Percentiles rank a stretch among this genome's conserved stretches.
Evolutionary conservation across 1,284 basidiomycete species (phyloP).

Genomic region (Tausonia pullulans): DNA sequence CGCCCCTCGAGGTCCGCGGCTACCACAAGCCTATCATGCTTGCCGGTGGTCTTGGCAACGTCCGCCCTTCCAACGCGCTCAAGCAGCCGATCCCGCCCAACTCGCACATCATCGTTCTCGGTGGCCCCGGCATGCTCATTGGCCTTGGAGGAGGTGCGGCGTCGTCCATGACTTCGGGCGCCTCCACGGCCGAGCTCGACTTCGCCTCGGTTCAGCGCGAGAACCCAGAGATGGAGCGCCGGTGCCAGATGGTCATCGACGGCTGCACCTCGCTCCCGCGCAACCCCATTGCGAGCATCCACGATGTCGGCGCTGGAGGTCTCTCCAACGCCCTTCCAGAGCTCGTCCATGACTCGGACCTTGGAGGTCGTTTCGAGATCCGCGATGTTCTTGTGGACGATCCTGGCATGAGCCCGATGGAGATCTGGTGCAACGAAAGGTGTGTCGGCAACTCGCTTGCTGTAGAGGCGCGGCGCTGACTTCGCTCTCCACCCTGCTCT

Average conservation of each 20-base stretch:
- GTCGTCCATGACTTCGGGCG: conserved; percentile 79
- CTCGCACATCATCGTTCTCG: conserved; percentile 85
- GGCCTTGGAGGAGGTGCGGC: conserved; percentile 94
- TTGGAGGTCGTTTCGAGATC: conserved; percentile 92
- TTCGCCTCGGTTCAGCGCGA: conserved; percentile 96
- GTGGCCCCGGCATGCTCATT: conserved; percentile 93
- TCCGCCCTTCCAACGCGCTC: conserved; percentile 64
- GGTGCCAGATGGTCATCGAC: conserved; percentile 96
- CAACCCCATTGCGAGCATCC: conserved; percentile 89
- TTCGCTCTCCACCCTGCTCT: neutral
- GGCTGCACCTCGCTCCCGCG: conserved; percentile 58
- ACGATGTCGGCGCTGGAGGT: conserved; percentile 96
- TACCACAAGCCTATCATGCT: conserved; percentile 99
- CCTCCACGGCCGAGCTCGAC: conserved; percentile 81
- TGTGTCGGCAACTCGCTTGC: neutral
- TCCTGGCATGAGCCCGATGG: conserved; percentile 92
- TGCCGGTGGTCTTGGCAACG: conserved; percentile 90
- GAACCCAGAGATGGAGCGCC: conserved; percentile 95
- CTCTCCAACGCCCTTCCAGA: conserved; percentile 94
- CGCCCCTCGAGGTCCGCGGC: conserved; percentile 59
- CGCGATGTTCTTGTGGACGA: conserved; percentile 87
- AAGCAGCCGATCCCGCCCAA: conserved; percentile 66
- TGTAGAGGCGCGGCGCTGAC: neutral
- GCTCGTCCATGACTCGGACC: conserved; percentile 83
- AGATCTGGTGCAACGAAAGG: conserved; percentile 98